Percentiles rank a stretch among this genome's conserved stretches.
Evolutionary conservation across 1,139 yeast species (phyloP).

Genomic region (Eremothecium gossypii): DNA sequence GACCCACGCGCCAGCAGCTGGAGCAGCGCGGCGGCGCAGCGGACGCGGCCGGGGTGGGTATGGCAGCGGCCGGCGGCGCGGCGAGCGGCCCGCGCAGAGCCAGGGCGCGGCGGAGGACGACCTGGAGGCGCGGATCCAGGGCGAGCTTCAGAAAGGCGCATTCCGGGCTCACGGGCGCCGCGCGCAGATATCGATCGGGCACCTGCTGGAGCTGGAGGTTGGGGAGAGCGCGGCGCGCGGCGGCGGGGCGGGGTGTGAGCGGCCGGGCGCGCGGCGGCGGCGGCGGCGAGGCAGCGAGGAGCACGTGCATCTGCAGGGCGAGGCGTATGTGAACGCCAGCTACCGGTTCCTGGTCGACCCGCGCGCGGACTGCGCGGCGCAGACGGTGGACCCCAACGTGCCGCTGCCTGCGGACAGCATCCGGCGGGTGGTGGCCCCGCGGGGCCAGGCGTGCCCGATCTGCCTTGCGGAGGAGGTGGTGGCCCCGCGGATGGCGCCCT

Average conservation of each 20-base stretch:
- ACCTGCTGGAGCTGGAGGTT: slow-evolving; percentile 53
- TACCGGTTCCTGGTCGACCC: slow-evolving; percentile 74
- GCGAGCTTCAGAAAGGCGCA: slow-evolving; percentile 30
- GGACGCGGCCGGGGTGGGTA: neutral
- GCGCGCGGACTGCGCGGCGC: slow-evolving; percentile 45
- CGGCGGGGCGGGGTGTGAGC: slow-evolving; percentile 9
- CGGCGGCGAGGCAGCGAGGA: slow-evolving; percentile 21
- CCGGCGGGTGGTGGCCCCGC: slow-evolving; percentile 62
- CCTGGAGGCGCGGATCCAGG: slow-evolving; percentile 29
- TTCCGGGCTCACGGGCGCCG: slow-evolving; percentile 36
- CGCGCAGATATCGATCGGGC: slow-evolving; percentile 54
- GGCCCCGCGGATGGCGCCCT: slow-evolving; percentile 90
- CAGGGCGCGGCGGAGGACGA: slow-evolving; percentile 7
- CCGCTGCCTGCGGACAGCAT: slow-evolving; percentile 57
- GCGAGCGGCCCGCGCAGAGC: neutral
- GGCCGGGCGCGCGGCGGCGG: slow-evolving; percentile 12
- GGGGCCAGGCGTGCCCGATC: slow-evolving; percentile 76
- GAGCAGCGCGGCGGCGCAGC: no score
- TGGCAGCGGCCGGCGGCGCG: neutral
- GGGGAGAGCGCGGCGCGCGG: slow-evolving; percentile 38
- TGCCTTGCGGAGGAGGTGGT: slow-evolving; percentile 76
- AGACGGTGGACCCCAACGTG: slow-evolving; percentile 63
- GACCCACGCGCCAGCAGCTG: no score
- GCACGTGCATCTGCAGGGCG: slow-evolving; percentile 48
- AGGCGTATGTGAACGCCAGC: slow-evolving; percentile 73